phyloP scores from a whole-genome alignment of 805 yeast species.

The Millerozyma miso region DNA sequence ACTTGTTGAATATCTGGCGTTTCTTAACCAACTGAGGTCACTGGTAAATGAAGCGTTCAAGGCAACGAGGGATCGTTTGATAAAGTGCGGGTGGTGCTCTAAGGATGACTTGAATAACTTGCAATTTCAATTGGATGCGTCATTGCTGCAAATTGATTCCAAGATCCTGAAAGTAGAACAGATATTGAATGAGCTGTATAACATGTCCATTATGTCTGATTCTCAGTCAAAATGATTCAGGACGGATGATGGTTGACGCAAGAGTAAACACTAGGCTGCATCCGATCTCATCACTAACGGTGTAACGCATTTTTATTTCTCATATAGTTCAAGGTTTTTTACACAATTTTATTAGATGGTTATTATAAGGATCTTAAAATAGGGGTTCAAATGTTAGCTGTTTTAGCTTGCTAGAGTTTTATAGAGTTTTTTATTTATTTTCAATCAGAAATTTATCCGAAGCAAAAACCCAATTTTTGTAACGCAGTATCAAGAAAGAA shows the following conservation, averaged over 20 bases:
- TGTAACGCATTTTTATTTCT: background rate
- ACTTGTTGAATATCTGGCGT: slow-evolving; percentile 27
- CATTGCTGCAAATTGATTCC: slow-evolving; percentile 34
- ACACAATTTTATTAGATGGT: background rate
- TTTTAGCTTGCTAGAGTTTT: background rate
- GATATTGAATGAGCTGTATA: slow-evolving; percentile 27
- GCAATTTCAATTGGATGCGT: slow-evolving; percentile 34
- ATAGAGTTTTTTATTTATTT: background rate
- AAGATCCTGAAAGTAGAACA: slow-evolving; percentile 35
- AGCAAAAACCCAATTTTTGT: too few relatives aligned
- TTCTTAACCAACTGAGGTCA: slow-evolving; percentile 29
- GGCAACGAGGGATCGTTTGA: slow-evolving; percentile 27
- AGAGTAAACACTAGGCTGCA: too few relatives aligned
- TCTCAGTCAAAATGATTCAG: background rate
- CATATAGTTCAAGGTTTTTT: background rate
- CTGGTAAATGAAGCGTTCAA: slow-evolving; percentile 31
- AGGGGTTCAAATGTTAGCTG: background rate
- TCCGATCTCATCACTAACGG: too few relatives aligned
- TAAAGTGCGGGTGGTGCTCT: slow-evolving; percentile 41
- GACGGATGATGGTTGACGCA: too few relatives aligned
- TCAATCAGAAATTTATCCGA: too few relatives aligned
- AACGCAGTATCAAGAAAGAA: too few relatives aligned
- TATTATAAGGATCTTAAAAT: background rate
- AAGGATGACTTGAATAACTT: slow-evolving; percentile 37
- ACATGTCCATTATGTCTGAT: slow-evolving; percentile 17